Evolutionary conservation across 495 filamentous ascomycete species (phyloP).

Genomic region (Saxophila tyrrhenica): DNA sequence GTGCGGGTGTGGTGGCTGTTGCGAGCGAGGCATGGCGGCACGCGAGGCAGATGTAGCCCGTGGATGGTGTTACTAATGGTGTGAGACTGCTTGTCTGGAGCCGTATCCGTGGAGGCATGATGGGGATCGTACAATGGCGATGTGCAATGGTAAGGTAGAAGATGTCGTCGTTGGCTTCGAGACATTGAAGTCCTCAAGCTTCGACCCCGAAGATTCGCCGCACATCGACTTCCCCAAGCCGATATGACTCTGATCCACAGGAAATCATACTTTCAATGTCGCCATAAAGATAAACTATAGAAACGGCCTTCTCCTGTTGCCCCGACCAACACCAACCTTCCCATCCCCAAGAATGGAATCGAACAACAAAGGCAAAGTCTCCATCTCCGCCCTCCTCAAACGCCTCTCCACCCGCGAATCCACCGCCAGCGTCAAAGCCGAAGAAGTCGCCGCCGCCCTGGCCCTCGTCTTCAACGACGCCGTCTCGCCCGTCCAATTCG

Average conservation of each 20-base stretch:
- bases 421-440: constrained; percentile 53
- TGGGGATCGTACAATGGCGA: not conserved
- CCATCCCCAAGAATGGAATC: too few species aligned
- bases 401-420: constrained; percentile 59
- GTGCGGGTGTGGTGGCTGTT: constrained; percentile 39
- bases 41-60: constrained; percentile 34
- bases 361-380: constrained; percentile 32
- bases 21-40: constrained; percentile 32
- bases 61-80: not conserved
- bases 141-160: not conserved
- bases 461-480: constrained; percentile 78
- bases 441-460: constrained; percentile 78
- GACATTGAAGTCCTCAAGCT: not conserved
- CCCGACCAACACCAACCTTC: too few species aligned
- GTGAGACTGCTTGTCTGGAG: not conserved
- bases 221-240: too few species aligned
- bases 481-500: constrained; percentile 70
- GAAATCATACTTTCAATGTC: too few species aligned
- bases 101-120: constrained; percentile 3
- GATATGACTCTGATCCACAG: too few species aligned
- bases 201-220: too few species aligned
- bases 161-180: not conserved
- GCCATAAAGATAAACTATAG: too few species aligned
- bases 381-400: constrained; percentile 72
- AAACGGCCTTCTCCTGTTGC: too few species aligned